These are phyloP conservation scores for Hypoxylon sp. DNA, from an alignment of 2,329 filamentous ascomycete genomes.

Conservation along the genomic window DNA sequence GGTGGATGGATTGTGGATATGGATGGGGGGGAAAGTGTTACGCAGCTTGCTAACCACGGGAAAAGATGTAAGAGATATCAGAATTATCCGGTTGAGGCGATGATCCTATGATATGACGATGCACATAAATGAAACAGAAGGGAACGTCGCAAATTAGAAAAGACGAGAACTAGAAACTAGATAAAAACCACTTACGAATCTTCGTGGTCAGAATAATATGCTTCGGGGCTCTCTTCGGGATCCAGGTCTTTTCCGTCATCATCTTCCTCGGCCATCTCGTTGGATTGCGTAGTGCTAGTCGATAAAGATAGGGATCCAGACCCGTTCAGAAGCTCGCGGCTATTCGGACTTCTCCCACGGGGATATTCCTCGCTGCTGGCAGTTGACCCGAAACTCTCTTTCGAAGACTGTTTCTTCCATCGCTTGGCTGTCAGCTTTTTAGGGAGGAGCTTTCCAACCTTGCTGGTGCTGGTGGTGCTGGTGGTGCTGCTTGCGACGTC, in stretches of 20 bases:
- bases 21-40: constrained; percentile 13
- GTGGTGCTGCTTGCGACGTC: constrained; percentile 43
- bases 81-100: constrained; percentile 1
- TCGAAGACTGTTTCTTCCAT: constrained; percentile 59
- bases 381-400: constrained; percentile 52
- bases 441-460: constrained; percentile 57
- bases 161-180: constrained; percentile 29
- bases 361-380: constrained; percentile 49
- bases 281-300: constrained; percentile 41
- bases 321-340: constrained; percentile 35
- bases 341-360: constrained; percentile 46
- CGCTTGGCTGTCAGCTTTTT: constrained; percentile 63
- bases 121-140: constrained; percentile 31
- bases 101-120: constrained; percentile 26
- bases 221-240: constrained; percentile 49
- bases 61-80: constrained; percentile 7
- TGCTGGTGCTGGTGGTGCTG: constrained; percentile 35
- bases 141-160: constrained; percentile 33
- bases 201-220: constrained; percentile 53
- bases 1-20: constrained; percentile 1
- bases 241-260: constrained; percentile 46
- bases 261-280: constrained; percentile 43
- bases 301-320: constrained; percentile 39
- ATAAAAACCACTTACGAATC: constrained; percentile 43
- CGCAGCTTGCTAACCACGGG: constrained; percentile 19